Conservation (phyloP, 139 green algal genomes). For the Nannochloris sp. region DNA sequence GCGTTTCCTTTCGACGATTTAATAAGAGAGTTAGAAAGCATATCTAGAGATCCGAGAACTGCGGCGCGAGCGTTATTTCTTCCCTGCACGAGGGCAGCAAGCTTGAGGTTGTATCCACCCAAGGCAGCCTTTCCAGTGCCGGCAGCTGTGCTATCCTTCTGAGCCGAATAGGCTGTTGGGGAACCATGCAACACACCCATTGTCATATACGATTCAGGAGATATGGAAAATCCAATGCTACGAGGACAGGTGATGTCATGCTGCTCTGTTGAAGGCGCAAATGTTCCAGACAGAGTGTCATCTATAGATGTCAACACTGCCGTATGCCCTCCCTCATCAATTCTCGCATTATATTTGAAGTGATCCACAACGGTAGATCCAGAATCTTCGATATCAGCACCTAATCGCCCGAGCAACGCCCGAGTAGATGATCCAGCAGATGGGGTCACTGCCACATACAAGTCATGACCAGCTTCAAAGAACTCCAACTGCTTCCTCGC, state of each 20-base stretch:
- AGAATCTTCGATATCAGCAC: conserved; percentile 66
- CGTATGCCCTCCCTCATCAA: conserved; percentile 12
- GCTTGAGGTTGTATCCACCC: conserved; percentile 5
- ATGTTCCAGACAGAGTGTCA: too few relatives aligned
- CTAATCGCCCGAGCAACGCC: conserved; percentile 49
- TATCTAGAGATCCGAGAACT: conserved; percentile 67
- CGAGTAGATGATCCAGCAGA: conserved; percentile 37
- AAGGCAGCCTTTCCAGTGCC: conserved; percentile 7
- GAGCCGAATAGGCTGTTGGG: neutral
- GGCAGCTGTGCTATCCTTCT: conserved; percentile 6
- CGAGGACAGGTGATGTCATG: conserved; percentile 20
- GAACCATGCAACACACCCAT: neutral
- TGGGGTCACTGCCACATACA: conserved; percentile 60
- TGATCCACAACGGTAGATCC: conserved; percentile 35
- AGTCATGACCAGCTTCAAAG: conserved; percentile 66
- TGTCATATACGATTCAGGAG: conserved; percentile 45
- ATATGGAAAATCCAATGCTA: conserved; percentile 47
- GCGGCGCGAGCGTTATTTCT: conserved; percentile 78
- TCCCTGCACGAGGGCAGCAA: conserved; percentile 51
- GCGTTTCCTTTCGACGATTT: conserved; percentile 43
- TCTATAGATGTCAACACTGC: conserved; percentile 4
- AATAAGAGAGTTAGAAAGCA: conserved; percentile 65
- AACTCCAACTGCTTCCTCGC: conserved; percentile 65
- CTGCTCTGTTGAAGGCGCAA: neutral
- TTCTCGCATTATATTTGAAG: conserved; percentile 13